Evolutionary conservation across 2,329 filamentous ascomycete species (phyloP), one percentile per base, ranked within the genome.

Genomic region (Aaosphaeria arxii): DNA sequence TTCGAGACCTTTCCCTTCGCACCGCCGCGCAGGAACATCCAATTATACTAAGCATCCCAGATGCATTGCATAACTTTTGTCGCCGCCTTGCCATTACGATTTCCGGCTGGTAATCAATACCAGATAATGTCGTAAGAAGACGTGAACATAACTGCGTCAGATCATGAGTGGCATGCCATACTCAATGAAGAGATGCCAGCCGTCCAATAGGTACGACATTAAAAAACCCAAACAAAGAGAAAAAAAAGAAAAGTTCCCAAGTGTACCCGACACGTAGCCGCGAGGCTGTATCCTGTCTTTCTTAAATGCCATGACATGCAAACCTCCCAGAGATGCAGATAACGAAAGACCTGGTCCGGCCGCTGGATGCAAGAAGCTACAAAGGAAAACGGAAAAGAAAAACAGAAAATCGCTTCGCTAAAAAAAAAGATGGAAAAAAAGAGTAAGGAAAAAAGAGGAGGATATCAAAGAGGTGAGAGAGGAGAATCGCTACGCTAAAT

Each of bases 301-400:
- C 63, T 70, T 59, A 71, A 73, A 71, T 73, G 71, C 69, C 63
- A 24, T 56, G 64, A 73, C 63, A 70, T 72, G 66, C 69, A 62
- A 66, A 62, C 71, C 70, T 72, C 70, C 70, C 69, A 69, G 67
- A 70, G 64, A 70, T 69, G 71, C 74, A 69, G 67, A 67, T 59
- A 66, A 66, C 58, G 61, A 69, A 67, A 66, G 58, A 63, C 61
- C 66, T 61, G 63, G 64, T 58, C 63, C 63, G 61, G 69, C 67
- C 62, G 63, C 54, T 57, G 58, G 51, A 59, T 64, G 63, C 57
- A 54, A 52, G 52, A 52, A 48, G 38, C 36, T 42, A 59, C 50
- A 65, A 62, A 62, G 53, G 57, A 64, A 63, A 61, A 58, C 63
- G 58, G 63, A 67, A 66, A 63, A 67, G 55, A 53, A 61, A 53